A percentile compares a stretch with the other conserved stretches of the same genome.
Evolutionary conservation across 495 filamentous ascomycete species (phyloP).

Genomic region (Oleoguttula mirabilis): DNA sequence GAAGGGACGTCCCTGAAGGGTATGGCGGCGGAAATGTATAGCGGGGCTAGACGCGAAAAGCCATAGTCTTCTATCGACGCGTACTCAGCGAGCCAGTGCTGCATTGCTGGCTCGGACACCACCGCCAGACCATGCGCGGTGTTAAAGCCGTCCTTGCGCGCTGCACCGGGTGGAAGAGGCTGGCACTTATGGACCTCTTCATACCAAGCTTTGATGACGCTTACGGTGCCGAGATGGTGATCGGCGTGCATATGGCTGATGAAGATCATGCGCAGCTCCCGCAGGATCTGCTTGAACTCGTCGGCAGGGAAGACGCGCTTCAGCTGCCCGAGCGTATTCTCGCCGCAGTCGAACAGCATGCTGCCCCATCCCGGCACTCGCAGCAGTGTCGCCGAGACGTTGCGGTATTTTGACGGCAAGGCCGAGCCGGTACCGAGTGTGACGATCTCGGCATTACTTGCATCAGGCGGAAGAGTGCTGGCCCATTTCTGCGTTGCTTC

Average conservation of each 20-base stretch:
- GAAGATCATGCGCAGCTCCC: conserved; percentile 74
- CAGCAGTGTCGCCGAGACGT: conserved; percentile 80
- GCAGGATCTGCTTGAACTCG: conserved; percentile 55
- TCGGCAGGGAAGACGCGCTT: conserved; percentile 53
- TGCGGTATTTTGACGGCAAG: conserved; percentile 80
- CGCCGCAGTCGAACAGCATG: conserved; percentile 82
- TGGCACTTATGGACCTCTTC: conserved; percentile 31
- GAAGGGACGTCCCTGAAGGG: conserved; percentile 3
- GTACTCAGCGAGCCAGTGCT: conserved; percentile 66
- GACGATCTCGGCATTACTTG: conserved; percentile 66
- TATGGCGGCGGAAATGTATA: conserved; percentile 23
- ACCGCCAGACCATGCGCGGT: conserved; percentile 41
- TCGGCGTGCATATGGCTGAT: conserved; percentile 94
- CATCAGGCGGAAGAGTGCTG: conserved; percentile 39
- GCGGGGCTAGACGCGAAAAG: conserved; percentile 44
- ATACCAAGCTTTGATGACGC: conserved; percentile 71
- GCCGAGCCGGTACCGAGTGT: conserved; percentile 85
- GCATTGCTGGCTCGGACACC: conserved; percentile 52
- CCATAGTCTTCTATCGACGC: conserved; percentile 64
- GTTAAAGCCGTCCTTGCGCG: conserved; percentile 21
- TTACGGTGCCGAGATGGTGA: conserved; percentile 76
- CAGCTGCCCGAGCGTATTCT: conserved; percentile 87
- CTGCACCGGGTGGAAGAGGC: conserved; percentile 9
- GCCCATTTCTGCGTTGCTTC: conserved; percentile 28
- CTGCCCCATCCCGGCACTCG: conserved; percentile 71